A percentile compares a stretch with the other conserved stretches of the same genome.
Conservation (phyloP, 306 rosid species). For the Oxytropis ochrocephala region DNA sequence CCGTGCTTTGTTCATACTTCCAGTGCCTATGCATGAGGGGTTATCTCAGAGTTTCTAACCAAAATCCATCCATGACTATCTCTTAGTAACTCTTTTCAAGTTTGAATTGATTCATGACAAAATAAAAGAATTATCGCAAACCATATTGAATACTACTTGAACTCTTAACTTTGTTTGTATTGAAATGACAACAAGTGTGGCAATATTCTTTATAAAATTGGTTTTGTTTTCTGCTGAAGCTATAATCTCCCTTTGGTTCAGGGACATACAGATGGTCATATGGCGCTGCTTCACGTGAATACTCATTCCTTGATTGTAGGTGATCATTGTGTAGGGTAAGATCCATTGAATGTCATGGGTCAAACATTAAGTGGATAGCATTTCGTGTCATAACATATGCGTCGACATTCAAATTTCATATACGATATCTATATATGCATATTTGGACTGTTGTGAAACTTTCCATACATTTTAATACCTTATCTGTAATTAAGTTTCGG, state of each 20-base stretch:
- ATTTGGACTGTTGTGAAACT: constrained; percentile 13
- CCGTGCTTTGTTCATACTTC: constrained; percentile 14
- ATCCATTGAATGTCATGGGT: constrained; percentile 4
- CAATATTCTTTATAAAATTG: neutral
- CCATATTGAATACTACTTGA: constrained; percentile 7
- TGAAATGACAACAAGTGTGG: neutral
- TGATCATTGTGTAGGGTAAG: constrained; percentile 96
- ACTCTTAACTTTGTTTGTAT: constrained; percentile 4
- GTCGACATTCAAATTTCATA: neutral
- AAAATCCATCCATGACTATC: neutral
- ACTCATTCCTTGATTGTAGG: constrained; percentile 76
- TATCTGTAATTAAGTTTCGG: neutral
- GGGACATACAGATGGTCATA: constrained; percentile 98
- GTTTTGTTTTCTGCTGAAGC: constrained; percentile 17
- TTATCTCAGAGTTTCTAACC: neutral
- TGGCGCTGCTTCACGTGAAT: constrained; percentile 65
- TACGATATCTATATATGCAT: neutral
- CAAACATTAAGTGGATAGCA: neutral
- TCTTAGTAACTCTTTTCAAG: neutral
- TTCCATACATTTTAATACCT: neutral
- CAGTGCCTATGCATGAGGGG: neutral
- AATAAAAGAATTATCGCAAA: neutral
- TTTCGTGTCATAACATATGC: neutral
- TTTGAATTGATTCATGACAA: neutral
- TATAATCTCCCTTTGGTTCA: constrained; percentile 22